Conservation (phyloP, 345 rosid species). For the Triadica sebifera region DNA sequence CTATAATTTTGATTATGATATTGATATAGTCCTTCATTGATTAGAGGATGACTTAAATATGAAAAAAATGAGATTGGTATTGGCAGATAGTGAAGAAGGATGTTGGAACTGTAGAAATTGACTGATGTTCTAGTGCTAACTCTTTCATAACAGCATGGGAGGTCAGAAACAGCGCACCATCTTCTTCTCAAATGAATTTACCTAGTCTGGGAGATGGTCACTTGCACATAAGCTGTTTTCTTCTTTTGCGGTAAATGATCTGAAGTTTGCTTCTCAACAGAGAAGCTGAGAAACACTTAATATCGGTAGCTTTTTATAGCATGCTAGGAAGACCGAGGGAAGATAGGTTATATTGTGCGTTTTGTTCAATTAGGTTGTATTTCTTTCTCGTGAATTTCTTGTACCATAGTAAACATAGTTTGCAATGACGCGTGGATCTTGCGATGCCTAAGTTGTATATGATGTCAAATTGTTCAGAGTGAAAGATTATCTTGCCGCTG, state of each 20-base stretch:
- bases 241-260: background rate
- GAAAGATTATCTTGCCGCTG: background rate
- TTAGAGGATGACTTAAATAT: background rate
- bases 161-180: background rate
- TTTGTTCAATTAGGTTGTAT: background rate
- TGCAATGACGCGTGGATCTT: background rate
- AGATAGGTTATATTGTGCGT: background rate
- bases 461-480: background rate
- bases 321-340: background rate
- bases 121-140: constrained; percentile 19
- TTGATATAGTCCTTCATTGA: background rate
- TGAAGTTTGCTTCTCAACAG: background rate
- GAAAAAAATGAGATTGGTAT: constrained; percentile 6
- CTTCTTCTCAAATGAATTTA: background rate
- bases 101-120: constrained; percentile 34
- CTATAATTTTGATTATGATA: too few species aligned
- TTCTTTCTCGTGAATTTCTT: background rate
- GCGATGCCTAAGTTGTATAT: background rate
- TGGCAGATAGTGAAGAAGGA: constrained; percentile 66
- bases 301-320: background rate
- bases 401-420: background rate
- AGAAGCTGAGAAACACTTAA: background rate
- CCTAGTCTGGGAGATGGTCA: background rate
- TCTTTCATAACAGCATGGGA: background rate
- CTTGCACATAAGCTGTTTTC: background rate